Conservation (phyloP, 2,329 filamentous ascomycete species). For the Trichophyton mentagrophytes region DNA sequence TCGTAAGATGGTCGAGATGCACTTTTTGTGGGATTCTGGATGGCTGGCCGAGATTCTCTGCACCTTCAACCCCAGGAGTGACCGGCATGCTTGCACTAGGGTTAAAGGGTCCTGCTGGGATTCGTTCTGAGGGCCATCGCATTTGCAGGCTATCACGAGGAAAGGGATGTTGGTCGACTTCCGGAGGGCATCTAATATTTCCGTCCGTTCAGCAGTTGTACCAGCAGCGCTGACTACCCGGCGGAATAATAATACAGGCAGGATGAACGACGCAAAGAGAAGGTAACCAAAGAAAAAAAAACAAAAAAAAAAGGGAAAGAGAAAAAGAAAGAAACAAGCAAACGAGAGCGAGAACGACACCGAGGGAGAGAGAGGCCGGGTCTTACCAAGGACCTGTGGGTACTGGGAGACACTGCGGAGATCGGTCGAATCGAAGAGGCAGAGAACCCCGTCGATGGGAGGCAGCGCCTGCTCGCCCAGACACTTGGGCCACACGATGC, state of each 20-base stretch:
- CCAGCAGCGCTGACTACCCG: neutral
- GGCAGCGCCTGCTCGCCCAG: slow-evolving; percentile 57
- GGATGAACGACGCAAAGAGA: too few species aligned
- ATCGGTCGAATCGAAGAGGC: slow-evolving; percentile 79
- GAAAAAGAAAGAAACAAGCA: neutral
- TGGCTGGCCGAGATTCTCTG: slow-evolving; percentile 60
- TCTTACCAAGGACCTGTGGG: slow-evolving; percentile 61
- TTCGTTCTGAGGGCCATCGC: slow-evolving; percentile 59
- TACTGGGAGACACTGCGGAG: slow-evolving; percentile 61
- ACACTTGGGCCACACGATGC: slow-evolving; percentile 39
- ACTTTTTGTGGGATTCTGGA: slow-evolving; percentile 60
- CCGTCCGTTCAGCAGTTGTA: neutral
- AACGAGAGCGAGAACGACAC: neutral
- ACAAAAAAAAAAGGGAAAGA: too few species aligned
- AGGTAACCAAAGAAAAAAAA: too few species aligned
- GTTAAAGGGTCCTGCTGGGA: slow-evolving; percentile 58
- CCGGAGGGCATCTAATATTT: slow-evolving; percentile 54
- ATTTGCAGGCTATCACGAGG: slow-evolving; percentile 78
- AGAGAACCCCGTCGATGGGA: slow-evolving; percentile 66
- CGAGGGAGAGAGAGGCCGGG: too few species aligned
- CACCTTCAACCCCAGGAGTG: slow-evolving; percentile 54
- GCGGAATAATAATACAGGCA: neutral
- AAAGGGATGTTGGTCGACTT: slow-evolving; percentile 57
- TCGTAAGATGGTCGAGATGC: slow-evolving; percentile 61
- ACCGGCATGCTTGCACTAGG: slow-evolving; percentile 51